Evolutionary conservation across 805 yeast genomes (phyloP).

Genomic region (Candida tallmaniae): DNA sequence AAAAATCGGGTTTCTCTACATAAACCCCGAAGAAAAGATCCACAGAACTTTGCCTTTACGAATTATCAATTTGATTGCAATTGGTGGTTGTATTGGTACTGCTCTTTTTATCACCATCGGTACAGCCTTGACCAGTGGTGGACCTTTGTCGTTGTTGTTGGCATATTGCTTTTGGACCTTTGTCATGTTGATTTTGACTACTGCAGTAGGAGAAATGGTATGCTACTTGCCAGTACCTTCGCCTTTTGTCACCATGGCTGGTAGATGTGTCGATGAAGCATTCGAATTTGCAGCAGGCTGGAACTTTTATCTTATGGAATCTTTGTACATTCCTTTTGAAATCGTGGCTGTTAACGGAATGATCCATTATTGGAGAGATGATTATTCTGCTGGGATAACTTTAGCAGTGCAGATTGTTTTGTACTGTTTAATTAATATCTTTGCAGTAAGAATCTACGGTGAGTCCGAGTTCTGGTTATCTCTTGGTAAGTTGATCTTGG

Average conservation of each 20-base stretch:
- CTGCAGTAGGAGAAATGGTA: slow-evolving; percentile 39
- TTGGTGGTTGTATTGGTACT: slow-evolving; percentile 18
- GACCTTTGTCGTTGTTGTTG: slow-evolving; percentile 33
- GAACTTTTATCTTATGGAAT: slow-evolving; percentile 22
- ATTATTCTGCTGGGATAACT: slow-evolving; percentile 45
- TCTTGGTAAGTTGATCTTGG: slow-evolving; percentile 33
- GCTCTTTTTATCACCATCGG: slow-evolving; percentile 15
- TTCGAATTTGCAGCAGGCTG: slow-evolving; percentile 36
- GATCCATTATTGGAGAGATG: slow-evolving; percentile 50
- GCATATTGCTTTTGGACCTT: slow-evolving; percentile 31
- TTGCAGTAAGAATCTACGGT: slow-evolving; percentile 48
- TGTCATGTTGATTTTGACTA: slow-evolving; percentile 30
- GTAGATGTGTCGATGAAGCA: slow-evolving; percentile 33
- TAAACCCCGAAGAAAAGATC: slow-evolving; percentile 9
- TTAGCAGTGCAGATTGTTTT: slow-evolving; percentile 39
- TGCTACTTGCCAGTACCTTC: slow-evolving; percentile 33
- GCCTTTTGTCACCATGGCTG: slow-evolving; percentile 37
- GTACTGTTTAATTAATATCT: slow-evolving; percentile 40
- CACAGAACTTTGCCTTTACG: slow-evolving; percentile 11
- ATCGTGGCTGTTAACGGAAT: slow-evolving; percentile 48
- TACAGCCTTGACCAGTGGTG: slow-evolving; percentile 22
- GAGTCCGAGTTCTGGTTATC: slow-evolving; percentile 47
- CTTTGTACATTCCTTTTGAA: slow-evolving; percentile 44
- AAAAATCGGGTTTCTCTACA: slow-evolving; percentile 5
- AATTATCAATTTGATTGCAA: slow-evolving; percentile 16